A percentile compares a stretch with the other conserved stretches of the same genome.
Conservation (phyloP, 2,329 filamentous ascomycete species). For the Cladosporium sp. region DNA sequence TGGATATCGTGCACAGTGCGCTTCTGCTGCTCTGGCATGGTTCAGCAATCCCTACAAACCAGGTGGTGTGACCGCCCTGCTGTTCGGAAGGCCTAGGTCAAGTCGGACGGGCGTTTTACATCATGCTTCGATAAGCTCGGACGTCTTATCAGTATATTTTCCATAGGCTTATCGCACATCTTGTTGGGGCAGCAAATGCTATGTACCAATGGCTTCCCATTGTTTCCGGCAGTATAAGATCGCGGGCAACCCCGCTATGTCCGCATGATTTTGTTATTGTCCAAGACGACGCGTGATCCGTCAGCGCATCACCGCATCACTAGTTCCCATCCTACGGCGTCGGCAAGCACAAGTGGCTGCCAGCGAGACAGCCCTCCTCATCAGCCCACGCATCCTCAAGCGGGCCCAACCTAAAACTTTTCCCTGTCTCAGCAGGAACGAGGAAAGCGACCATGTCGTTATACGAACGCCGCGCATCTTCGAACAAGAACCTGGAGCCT, state of each 20-base stretch:
- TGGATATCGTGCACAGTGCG: too few relatives aligned
- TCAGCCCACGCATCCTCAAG: not conserved
- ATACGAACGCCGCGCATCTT: slow-evolving; percentile 4
- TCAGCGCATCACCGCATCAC: not conserved
- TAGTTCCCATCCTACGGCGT: not conserved
- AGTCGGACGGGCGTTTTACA: not conserved
- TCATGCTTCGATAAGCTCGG: not conserved
- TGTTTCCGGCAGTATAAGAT: not conserved
- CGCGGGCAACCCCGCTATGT: not conserved
- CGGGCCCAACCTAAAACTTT: slow-evolving; percentile 3
- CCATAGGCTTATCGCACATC: not conserved
- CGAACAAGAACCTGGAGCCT: not conserved
- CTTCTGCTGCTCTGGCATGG: too few relatives aligned
- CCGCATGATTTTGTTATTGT: not conserved
- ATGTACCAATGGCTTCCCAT: not conserved
- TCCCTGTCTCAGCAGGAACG: not conserved
- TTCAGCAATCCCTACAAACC: too few relatives aligned
- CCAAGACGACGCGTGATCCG: not conserved
- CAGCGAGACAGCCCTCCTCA: not conserved
- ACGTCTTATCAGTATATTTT: not conserved
- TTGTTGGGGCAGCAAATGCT: not conserved
- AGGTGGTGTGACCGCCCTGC: too few relatives aligned
- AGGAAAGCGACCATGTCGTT: not conserved
- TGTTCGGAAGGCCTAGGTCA: too few relatives aligned
- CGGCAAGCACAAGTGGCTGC: slow-evolving; percentile 1